Evolutionary conservation across 805 yeast species (phyloP).

Genomic region (Kodamaea jinghongensis): DNA sequence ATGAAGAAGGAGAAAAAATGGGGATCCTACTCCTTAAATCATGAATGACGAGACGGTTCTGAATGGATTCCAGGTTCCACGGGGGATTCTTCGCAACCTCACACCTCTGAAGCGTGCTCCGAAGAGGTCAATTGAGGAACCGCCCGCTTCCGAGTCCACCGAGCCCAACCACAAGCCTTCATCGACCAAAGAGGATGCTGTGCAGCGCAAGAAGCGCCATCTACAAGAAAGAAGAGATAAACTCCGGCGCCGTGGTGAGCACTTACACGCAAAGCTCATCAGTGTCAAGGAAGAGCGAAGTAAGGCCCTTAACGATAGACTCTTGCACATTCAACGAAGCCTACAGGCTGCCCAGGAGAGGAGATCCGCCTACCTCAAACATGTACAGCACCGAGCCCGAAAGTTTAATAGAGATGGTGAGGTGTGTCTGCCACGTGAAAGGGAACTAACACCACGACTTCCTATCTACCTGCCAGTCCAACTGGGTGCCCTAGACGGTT

Average conservation of each 20-base stretch:
- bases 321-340: slow-evolving; percentile 2
- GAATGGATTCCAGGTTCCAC: slow-evolving; percentile 8
- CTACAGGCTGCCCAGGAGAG: slow-evolving; percentile 4
- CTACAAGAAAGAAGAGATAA: slow-evolving; percentile 2
- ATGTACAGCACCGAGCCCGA: slow-evolving; percentile 5
- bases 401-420: background rate
- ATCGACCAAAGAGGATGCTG: slow-evolving; percentile 3
- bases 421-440: too few relatives aligned
- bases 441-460: too few relatives aligned
- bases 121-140: background rate
- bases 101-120: slow-evolving; percentile 7
- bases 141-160: background rate
- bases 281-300: slow-evolving; percentile 4
- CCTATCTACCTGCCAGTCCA: too few relatives aligned
- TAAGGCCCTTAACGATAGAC: background rate
- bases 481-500: too few relatives aligned
- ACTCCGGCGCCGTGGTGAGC: slow-evolving; percentile 1
- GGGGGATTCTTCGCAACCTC: slow-evolving; percentile 9
- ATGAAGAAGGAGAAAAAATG: too few relatives aligned
- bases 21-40: background rate
- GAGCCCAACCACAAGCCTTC: background rate
- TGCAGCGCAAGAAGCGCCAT: slow-evolving; percentile 4
- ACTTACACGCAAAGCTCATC: background rate
- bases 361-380: slow-evolving; percentile 5
- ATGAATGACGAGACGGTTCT: slow-evolving; percentile 4